Percentiles rank a stretch among this genome's conserved stretches.
phyloP scores from a whole-genome alignment of 257 asterid genomes.

The Lithospermum erythrorhizon region DNA sequence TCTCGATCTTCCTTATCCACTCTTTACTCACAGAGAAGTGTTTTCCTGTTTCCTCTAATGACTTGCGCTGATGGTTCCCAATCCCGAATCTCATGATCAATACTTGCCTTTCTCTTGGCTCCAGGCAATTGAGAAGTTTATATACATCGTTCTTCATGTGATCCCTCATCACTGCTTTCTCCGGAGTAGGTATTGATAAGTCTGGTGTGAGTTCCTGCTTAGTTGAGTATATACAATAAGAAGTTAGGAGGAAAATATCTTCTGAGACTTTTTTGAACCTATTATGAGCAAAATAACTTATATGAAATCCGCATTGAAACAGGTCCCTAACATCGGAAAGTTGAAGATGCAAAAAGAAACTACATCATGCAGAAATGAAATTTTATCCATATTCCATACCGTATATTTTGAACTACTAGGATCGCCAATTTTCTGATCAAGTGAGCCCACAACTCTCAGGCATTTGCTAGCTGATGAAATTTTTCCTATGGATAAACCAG shows the following conservation, averaged over 20 bases:
- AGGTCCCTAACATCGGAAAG: too few relatives aligned
- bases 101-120: constrained; percentile 57
- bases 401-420: constrained; percentile 28
- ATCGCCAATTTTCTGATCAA: constrained; percentile 63
- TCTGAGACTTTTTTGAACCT: too few relatives aligned
- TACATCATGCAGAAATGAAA: too few relatives aligned
- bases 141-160: constrained; percentile 36
- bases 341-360: too few relatives aligned
- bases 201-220: constrained; percentile 57
- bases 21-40: constrained; percentile 71
- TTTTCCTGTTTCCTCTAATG: constrained; percentile 75
- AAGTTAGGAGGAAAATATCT: too few relatives aligned
- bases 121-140: constrained; percentile 46
- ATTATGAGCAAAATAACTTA: too few relatives aligned
- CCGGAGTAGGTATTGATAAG: constrained; percentile 43
- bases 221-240: too few relatives aligned
- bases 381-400: constrained; percentile 38
- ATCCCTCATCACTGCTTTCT: constrained; percentile 40
- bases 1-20: constrained; percentile 77
- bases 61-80: constrained; percentile 35
- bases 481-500: constrained; percentile 56
- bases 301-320: too few relatives aligned
- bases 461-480: constrained; percentile 55
- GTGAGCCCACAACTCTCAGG: constrained; percentile 68
- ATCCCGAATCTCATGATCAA: constrained; percentile 67